A percentile compares a stretch with the other conserved stretches of the same genome.
Evolutionary conservation across 169 alveolate genomes (phyloP).

Genomic region (Plasmodium coatneyi): DNA sequence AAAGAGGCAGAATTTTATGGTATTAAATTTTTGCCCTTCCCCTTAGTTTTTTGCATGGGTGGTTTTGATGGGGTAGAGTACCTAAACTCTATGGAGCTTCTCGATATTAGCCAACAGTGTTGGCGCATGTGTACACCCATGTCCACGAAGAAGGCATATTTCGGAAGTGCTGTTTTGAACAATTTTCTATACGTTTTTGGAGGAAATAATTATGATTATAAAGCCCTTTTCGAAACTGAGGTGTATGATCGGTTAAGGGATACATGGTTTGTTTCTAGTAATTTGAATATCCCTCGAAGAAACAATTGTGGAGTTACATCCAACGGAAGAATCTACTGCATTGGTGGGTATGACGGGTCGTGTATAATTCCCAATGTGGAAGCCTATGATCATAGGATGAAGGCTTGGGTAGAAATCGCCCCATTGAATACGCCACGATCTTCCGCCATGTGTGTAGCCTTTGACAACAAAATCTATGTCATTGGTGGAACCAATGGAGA

Average conservation of each 20-base stretch:
- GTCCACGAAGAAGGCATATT: conserved; percentile 88
- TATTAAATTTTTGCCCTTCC: conserved; percentile 88
- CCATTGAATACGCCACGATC: conserved; percentile 90
- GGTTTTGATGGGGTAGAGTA: conserved; percentile 90
- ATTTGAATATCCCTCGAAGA: conserved; percentile 87
- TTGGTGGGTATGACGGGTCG: conserved; percentile 91
- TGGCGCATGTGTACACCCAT: conserved; percentile 92
- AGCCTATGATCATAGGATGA: conserved; percentile 89
- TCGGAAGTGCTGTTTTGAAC: conserved; percentile 86
- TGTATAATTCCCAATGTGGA: conserved; percentile 86
- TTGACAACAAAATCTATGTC: conserved; percentile 84
- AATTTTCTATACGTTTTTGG: conserved; percentile 90
- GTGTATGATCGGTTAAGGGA: conserved; percentile 91
- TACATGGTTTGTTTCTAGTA: conserved; percentile 86
- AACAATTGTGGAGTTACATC: conserved; percentile 84
- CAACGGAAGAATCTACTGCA: conserved; percentile 79
- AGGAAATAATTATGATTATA: conserved; percentile 92
- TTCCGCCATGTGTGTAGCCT: conserved; percentile 86
- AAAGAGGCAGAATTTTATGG: conserved; percentile 89
- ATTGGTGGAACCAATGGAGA: conserved; percentile 91
- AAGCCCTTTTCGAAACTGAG: conserved; percentile 93
- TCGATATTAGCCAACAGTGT: conserved; percentile 88
- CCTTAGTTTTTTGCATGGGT: conserved; percentile 87
- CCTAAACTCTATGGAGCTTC: conserved; percentile 84
- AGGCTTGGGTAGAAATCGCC: conserved; percentile 87